These are phyloP conservation scores for Coemansia sp. DNA, from an alignment of 192 early-diverging fungal species.

Conservation along the genomic window DNA sequence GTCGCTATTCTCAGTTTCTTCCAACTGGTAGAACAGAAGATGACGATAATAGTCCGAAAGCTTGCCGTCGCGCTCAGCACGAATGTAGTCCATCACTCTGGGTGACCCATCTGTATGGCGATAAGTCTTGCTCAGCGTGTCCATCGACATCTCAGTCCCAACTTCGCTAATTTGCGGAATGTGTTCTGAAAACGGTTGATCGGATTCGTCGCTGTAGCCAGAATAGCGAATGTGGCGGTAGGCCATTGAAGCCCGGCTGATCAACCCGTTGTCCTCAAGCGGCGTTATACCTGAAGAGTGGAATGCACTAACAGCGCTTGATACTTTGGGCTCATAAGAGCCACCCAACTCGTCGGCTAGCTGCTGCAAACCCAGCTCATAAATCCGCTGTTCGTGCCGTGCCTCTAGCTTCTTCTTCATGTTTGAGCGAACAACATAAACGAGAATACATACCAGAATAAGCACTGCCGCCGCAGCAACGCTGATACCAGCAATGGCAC, in stretches of 20 bases:
- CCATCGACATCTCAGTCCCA: slow-evolving; percentile 39
- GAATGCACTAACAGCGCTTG: slow-evolving; percentile 36
- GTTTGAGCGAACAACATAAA: slow-evolving; percentile 15
- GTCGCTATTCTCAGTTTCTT: slow-evolving; percentile 9
- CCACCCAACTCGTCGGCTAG: slow-evolving; percentile 50
- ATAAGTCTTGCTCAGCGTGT: slow-evolving; percentile 41
- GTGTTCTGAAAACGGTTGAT: slow-evolving; percentile 41
- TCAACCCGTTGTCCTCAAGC: slow-evolving; percentile 22
- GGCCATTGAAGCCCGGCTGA: slow-evolving; percentile 18
- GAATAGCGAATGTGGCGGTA: slow-evolving; percentile 30
- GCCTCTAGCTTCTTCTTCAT: slow-evolving; percentile 25
- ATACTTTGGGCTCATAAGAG: slow-evolving; percentile 46
- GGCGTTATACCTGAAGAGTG: slow-evolving; percentile 34
- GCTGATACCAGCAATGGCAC: slow-evolving; percentile 39
- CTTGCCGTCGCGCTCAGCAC: slow-evolving; percentile 43
- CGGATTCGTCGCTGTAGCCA: slow-evolving; percentile 25
- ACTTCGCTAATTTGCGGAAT: slow-evolving; percentile 40
- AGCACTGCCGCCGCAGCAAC: slow-evolving; percentile 27
- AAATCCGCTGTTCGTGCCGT: slow-evolving; percentile 39
- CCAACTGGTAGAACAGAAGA: slow-evolving; percentile 22
- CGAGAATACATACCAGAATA: slow-evolving; percentile 28
- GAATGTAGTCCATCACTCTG: slow-evolving; percentile 43
- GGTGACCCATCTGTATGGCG: slow-evolving; percentile 44
- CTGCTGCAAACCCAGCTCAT: slow-evolving; percentile 50
- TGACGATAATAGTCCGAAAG: slow-evolving; percentile 38